These are phyloP conservation scores for Kandelia obovata DNA, from an alignment of 345 rosid species.

Conservation along the genomic window DNA sequence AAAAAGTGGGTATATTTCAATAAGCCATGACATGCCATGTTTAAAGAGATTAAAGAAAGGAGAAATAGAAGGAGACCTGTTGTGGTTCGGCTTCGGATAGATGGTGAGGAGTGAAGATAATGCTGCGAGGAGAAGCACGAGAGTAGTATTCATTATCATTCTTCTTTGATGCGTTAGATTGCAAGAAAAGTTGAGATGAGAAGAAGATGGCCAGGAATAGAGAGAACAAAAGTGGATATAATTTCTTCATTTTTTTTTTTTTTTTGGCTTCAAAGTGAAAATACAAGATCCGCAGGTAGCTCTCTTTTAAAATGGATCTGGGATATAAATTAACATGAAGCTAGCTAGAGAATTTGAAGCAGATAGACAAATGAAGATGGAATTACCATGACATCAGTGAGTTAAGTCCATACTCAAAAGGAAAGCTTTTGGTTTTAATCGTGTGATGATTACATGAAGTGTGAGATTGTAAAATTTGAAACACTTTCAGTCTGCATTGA, in stretches of 20 bases:
- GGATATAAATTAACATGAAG: background rate
- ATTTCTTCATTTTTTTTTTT: conserved; percentile 17
- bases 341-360: conserved; percentile 1
- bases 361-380: background rate
- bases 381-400: conserved; percentile 42
- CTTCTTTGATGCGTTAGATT: conserved; percentile 3
- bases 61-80: conserved; percentile 45
- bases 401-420: background rate
- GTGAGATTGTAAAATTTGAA: conserved; percentile 19
- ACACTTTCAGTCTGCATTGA: conserved; percentile 10
- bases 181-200: conserved; percentile 9
- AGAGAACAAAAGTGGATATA: conserved; percentile 2
- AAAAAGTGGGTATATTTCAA: background rate
- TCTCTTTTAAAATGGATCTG: background rate
- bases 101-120: conserved; percentile 42
- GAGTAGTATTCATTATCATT: conserved; percentile 16
- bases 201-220: conserved; percentile 22
- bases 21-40: background rate
- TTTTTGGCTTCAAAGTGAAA: no score
- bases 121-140: conserved; percentile 50
- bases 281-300: no score
- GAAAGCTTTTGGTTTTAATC: no score
- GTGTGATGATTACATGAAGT: no score
- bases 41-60: background rate
- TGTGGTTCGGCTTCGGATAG: conserved; percentile 67